Evolutionary conservation across 106 monocot genomes (phyloP).

Genomic region (Phalaenopsis aphrodite): DNA sequence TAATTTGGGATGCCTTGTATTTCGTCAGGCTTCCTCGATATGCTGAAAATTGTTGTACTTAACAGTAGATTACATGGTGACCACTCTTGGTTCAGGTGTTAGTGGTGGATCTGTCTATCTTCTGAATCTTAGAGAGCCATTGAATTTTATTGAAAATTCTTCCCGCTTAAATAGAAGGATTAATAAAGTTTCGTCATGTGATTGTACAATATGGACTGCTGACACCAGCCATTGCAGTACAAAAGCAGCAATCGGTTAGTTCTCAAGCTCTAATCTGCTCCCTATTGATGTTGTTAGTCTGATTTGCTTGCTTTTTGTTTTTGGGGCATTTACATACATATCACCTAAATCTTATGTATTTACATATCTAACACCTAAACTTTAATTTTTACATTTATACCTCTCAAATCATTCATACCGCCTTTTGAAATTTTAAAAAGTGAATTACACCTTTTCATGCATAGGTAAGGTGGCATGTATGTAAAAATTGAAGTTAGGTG

Average conservation of each 20-base stretch:
- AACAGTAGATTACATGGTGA: slow-evolving; percentile 68
- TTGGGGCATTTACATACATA: no score
- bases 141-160: slow-evolving; percentile 19
- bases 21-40: background rate
- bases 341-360: no score
- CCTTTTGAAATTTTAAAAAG: no score
- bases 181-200: slow-evolving; percentile 25
- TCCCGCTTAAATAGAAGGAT: slow-evolving; percentile 6
- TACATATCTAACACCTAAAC: no score
- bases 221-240: slow-evolving; percentile 38
- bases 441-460: no score
- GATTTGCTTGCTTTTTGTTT: background rate
- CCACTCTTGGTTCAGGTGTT: slow-evolving; percentile 66
- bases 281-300: background rate
- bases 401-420: no score
- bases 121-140: slow-evolving; percentile 41
- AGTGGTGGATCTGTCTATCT: slow-evolving; percentile 51
- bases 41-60: slow-evolving; percentile 23
- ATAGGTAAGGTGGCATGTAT: no score
- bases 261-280: background rate
- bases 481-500: no score
- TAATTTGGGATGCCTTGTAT: background rate
- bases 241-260: slow-evolving; percentile 69
- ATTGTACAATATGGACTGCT: slow-evolving; percentile 79
- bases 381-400: no score